Percentiles rank a stretch among this genome's conserved stretches.
phyloP scores from a whole-genome alignment of 768 basidiomycete genomes.

The Leccinellum luteum region DNA sequence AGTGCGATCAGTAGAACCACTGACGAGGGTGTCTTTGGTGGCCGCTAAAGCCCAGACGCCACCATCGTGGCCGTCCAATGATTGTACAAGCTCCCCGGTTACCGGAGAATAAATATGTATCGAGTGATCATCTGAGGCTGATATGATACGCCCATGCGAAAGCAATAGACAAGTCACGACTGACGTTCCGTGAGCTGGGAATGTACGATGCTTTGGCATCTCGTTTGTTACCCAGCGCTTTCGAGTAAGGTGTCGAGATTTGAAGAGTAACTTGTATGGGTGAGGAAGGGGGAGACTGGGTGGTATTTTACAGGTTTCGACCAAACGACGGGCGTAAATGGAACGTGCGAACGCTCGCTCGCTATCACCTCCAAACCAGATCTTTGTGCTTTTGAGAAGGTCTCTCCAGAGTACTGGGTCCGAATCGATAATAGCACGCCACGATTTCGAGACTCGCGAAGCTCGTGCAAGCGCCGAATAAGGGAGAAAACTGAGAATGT shows the following conservation, averaged over 20 bases:
- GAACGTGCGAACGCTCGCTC: constrained; percentile 78
- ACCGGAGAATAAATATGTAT: constrained; percentile 93
- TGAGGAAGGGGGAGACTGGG: constrained; percentile 68
- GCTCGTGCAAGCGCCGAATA: constrained; percentile 81
- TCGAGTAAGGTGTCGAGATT: constrained; percentile 79
- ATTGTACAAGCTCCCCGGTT: constrained; percentile 70
- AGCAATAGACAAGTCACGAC: constrained; percentile 97
- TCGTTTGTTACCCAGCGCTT: constrained; percentile 76
- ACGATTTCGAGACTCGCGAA: constrained; percentile 83
- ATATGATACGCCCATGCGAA: constrained; percentile 92
- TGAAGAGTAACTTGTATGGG: constrained; percentile 91
- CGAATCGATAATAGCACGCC: constrained; percentile 90
- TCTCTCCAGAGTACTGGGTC: constrained; percentile 90
- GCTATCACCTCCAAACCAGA: constrained; percentile 87
- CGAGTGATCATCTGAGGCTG: constrained; percentile 95
- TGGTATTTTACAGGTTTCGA: constrained; percentile 36
- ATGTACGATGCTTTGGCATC: constrained; percentile 73
- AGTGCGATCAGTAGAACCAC: constrained; percentile 90
- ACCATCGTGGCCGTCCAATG: constrained; percentile 88
- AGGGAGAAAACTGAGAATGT: constrained; percentile 82
- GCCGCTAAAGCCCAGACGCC: constrained; percentile 97
- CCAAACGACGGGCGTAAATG: constrained; percentile 59
- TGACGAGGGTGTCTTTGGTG: constrained; percentile 83
- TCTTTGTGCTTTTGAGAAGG: constrained; percentile 74
- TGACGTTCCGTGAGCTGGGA: constrained; percentile 83